phyloP scores from a whole-genome alignment of 129 eudicot genomes.

The Mikania micrantha region DNA sequence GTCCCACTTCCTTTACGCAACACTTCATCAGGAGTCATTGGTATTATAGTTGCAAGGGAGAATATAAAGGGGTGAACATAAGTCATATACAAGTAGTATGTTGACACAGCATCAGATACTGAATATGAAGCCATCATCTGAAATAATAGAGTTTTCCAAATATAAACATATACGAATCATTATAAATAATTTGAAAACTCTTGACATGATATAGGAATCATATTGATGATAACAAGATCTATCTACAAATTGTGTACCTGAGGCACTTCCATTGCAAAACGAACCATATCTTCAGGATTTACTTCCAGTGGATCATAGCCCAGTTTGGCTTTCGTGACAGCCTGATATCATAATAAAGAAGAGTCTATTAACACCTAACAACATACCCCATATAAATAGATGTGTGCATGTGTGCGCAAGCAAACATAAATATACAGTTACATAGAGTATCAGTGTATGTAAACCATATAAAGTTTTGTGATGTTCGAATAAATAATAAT shows the following conservation, averaged over 20 bases:
- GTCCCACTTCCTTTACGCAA: constrained; percentile 99
- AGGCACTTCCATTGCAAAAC: constrained; percentile 80
- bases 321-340: constrained; percentile 93
- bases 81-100: constrained; percentile 93
- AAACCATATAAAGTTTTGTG: background rate
- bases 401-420: background rate
- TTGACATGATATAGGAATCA: background rate
- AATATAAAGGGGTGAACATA: constrained; percentile 95
- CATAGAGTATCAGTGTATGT: background rate
- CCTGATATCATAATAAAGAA: constrained; percentile 38
- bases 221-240: background rate
- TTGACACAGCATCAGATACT: constrained; percentile 97
- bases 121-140: constrained; percentile 99
- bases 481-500: background rate
- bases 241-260: constrained; percentile 53
- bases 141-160: constrained; percentile 13
- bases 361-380: background rate
- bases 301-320: constrained; percentile 96
- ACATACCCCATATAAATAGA: background rate
- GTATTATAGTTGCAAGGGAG: constrained; percentile 95
- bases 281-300: constrained; percentile 99
- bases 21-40: constrained; percentile 99
- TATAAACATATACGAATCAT: background rate
- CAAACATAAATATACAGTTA: background rate
- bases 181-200: constrained; percentile 1